Evolutionary conservation across 2,329 filamentous ascomycete species (phyloP), one percentile per base, ranked within the genome.

Genomic region (Dothidotthia symphoricarpi): DNA sequence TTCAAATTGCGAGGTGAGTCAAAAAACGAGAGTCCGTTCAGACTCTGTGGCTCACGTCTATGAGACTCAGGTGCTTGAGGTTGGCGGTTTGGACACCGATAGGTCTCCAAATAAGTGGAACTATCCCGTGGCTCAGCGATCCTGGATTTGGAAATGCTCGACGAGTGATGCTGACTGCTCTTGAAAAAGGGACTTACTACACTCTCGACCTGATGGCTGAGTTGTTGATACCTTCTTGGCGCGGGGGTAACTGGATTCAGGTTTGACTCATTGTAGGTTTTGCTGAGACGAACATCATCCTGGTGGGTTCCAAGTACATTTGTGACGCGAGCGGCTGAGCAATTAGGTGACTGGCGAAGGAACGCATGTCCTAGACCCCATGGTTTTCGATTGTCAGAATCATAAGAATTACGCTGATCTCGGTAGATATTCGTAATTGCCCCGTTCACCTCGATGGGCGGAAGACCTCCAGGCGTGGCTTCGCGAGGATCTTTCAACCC

Each of bases 171-270:
- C 44, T 40, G 47, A 31, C 36, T 53, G 42, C 38, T 51, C 30
- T 44, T 50, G 45, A 71, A 69, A 45, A 69, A 69, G 8, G 68
- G 65, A 61, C 68, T 71, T 53, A 64, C 55, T 36, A 69, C 61
- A 55, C 27, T 61, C 30, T 61, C 49, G 33, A 51, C 35, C 38
- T 52, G 46, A 12, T 34, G 40, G 3, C 27, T 33, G n/a, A 53
- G 44, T 29, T 52, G 42, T 10, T 43, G 40, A 27, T 33, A 34
- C 11, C 35, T 44, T n/a, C 24, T 36, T 9, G 50, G 36, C 25
- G 30, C 43, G 29, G 52, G 54, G 3, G 52, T 55, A 8, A 44
- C 16, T 1, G 41, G 34, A 14, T 39, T 35, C 10, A 31, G 6
- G 6, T 28, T 16, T 9, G 33, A 13, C 4, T 41, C 25, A 13